Percentiles rank a stretch among this genome's conserved stretches.
These are phyloP conservation scores for Gnaphalium uliginosum DNA, from an alignment of 129 eudicot genomes.

Conservation along the genomic window DNA sequence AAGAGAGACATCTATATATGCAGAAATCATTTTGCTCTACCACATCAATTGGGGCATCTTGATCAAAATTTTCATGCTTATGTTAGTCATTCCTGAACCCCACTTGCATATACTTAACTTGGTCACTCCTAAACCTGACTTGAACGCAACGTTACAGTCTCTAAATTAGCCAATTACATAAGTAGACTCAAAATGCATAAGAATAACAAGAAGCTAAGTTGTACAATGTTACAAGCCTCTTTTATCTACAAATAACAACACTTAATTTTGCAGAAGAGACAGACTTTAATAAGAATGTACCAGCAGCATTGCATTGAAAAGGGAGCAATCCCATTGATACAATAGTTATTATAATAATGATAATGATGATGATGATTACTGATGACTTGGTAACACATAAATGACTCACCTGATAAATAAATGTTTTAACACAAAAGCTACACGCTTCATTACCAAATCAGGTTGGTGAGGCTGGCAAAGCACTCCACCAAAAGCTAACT, in stretches of 20 bases:
- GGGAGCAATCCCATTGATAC: slow-evolving; percentile 24
- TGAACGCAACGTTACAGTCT: too few species aligned
- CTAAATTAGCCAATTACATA: neutral
- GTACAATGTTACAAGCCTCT: slow-evolving; percentile 24
- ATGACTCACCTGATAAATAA: slow-evolving; percentile 15
- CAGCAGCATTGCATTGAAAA: slow-evolving; percentile 30
- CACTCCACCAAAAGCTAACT: slow-evolving; percentile 98
- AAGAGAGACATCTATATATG: too few species aligned
- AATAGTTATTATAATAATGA: neutral
- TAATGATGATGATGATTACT: slow-evolving; percentile 12
- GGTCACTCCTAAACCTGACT: too few species aligned
- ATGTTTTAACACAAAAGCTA: slow-evolving; percentile 19
- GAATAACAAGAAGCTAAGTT: slow-evolving; percentile 22
- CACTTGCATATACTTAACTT: too few species aligned
- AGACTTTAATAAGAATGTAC: slow-evolving; percentile 21
- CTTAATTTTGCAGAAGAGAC: neutral
- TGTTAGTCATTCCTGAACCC: neutral
- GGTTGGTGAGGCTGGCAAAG: slow-evolving; percentile 36
- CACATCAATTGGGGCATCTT: neutral
- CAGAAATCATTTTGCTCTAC: too few species aligned
- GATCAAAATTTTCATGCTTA: neutral
- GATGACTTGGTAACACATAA: slow-evolving; percentile 4
- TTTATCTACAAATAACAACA: neutral
- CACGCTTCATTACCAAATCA: slow-evolving; percentile 24
- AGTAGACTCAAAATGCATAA: neutral